These are phyloP conservation scores for Colletotrichum theobromicola DNA, from an alignment of 2,329 filamentous ascomycete species.

Conservation along the genomic window DNA sequence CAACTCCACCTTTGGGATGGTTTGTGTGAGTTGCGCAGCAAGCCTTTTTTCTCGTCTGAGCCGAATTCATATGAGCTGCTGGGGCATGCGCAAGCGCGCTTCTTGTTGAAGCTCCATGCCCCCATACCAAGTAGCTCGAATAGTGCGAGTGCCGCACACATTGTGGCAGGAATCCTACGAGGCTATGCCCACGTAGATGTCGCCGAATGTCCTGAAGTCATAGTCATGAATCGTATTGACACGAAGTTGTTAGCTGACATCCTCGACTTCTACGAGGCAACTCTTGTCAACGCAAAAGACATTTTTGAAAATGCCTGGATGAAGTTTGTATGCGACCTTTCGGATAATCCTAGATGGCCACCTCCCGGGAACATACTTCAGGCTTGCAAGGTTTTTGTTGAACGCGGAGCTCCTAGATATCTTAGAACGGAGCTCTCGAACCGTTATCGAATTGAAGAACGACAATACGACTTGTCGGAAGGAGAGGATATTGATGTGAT, in stretches of 20 bases:
- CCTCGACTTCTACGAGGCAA: not conserved
- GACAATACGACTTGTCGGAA: too few species aligned
- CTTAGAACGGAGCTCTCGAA: not conserved
- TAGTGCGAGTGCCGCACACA: too few species aligned
- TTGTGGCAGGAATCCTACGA: too few species aligned
- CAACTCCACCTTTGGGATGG: too few species aligned
- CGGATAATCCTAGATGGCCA: not conserved
- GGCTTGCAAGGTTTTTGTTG: not conserved
- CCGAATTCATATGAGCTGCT: too few species aligned
- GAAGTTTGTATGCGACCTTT: not conserved
- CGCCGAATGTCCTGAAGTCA: too few species aligned
- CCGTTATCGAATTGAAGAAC: accelerated
- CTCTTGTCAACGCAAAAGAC: not conserved
- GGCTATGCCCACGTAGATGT: too few species aligned
- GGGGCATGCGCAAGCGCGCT: too few species aligned
- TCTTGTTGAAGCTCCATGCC: too few species aligned
- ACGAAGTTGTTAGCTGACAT: not conserved
- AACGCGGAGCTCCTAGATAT: not conserved
- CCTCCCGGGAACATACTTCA: not conserved
- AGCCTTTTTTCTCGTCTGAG: accelerated
- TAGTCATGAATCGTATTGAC: not conserved
- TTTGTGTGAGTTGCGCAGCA: too few species aligned
- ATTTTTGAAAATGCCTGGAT: not conserved
- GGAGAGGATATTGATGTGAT: too few species aligned
- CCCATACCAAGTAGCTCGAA: too few species aligned